Evolutionary conservation across 441 rosid genomes (phyloP).

Genomic region (Viola pubescens): DNA sequence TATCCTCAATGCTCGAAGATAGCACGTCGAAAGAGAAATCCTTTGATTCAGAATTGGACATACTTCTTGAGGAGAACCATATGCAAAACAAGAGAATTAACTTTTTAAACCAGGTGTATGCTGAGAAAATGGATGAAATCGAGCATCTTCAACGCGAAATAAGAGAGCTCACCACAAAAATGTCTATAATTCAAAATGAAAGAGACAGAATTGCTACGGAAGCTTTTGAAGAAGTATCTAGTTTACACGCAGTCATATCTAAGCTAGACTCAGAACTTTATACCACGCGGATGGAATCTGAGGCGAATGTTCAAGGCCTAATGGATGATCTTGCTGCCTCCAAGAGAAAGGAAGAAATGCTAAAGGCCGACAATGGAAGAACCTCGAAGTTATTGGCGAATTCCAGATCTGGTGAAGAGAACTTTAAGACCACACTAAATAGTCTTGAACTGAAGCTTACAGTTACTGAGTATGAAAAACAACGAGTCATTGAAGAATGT

Average conservation of each 20-base stretch:
- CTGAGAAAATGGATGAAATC: conserved; percentile 30
- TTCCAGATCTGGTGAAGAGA: conserved; percentile 39
- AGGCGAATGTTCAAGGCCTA: conserved; percentile 24
- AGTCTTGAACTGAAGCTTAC: conserved; percentile 47
- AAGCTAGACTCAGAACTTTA: conserved; percentile 32
- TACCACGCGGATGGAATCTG: conserved; percentile 18
- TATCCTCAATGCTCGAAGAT: conserved; percentile 35
- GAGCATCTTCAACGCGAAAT: conserved; percentile 33
- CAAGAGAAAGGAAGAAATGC: conserved; percentile 28
- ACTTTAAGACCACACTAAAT: conserved; percentile 28
- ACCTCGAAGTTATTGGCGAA: conserved; percentile 27
- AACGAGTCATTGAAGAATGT: conserved; percentile 33
- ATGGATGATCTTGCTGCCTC: conserved; percentile 35
- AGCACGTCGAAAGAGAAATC: conserved; percentile 33
- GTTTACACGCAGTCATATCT: conserved; percentile 25
- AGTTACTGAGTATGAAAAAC: conserved; percentile 49
- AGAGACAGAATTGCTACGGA: conserved; percentile 32
- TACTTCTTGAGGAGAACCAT: conserved; percentile 30
- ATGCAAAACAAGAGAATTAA: conserved; percentile 31
- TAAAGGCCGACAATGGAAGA: conserved; percentile 30
- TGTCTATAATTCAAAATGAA: conserved; percentile 23
- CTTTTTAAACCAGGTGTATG: conserved; percentile 28
- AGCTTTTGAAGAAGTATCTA: conserved; percentile 23
- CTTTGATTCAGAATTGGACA: conserved; percentile 29
- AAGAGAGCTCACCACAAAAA: conserved; percentile 23